phyloP scores from a whole-genome alignment of 495 filamentous ascomycete species.

The Mytilinidion resinicola region DNA sequence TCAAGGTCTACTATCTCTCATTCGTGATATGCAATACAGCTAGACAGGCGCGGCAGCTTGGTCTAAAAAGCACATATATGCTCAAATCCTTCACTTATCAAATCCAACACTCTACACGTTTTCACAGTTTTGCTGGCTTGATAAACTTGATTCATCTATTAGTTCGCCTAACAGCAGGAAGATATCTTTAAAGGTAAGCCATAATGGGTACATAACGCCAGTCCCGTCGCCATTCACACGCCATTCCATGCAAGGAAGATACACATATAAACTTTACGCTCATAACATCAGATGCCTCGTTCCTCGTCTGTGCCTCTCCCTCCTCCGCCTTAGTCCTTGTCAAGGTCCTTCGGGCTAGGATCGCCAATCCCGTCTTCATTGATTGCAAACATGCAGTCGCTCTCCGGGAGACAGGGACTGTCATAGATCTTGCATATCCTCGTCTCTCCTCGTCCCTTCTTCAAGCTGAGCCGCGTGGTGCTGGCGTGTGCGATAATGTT shows the following conservation, averaged over 20 bases:
- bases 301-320: not conserved
- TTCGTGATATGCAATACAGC: too few species aligned
- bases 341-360: constrained; percentile 89
- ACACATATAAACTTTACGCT: not conserved
- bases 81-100: too few species aligned
- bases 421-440: constrained; percentile 98
- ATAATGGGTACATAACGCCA: too few species aligned
- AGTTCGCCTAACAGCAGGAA: too few species aligned
- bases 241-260: constrained; percentile 9
- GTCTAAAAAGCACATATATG: too few species aligned
- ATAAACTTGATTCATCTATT: too few species aligned
- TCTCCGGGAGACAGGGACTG: constrained; percentile 92
- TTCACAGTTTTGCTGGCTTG: too few species aligned
- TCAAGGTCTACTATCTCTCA: too few species aligned
- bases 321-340: constrained; percentile 53
- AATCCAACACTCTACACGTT: too few species aligned
- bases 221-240: constrained; percentile 5
- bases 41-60: too few species aligned
- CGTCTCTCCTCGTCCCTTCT: constrained; percentile 92
- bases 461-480: constrained; percentile 82
- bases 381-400: constrained; percentile 94
- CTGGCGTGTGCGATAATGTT: constrained; percentile 98
- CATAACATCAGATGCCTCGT: not conserved
- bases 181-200: too few species aligned
- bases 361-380: constrained; percentile 95